Percentiles rank a stretch among this genome's conserved stretches.
Evolutionary conservation across 2,329 filamentous ascomycete species (phyloP).

Genomic region (Fusarium caatingaense): DNA sequence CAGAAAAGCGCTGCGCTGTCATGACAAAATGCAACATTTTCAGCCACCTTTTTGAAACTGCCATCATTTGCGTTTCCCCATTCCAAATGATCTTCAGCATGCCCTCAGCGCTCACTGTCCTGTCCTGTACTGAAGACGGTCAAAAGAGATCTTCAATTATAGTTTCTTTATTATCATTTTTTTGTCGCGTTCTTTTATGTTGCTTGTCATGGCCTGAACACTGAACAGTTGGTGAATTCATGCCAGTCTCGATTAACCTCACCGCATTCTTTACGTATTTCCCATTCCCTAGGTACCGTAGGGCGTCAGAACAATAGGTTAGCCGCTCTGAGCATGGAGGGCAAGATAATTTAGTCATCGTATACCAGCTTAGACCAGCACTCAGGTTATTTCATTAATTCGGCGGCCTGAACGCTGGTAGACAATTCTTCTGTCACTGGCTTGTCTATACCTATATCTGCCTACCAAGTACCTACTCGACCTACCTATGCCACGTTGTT

Average conservation of each 20-base stretch:
- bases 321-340: not conserved
- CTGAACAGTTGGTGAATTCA: slow-evolving; percentile 11
- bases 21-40: slow-evolving; percentile 2
- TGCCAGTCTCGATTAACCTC: slow-evolving; percentile 29
- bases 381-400: not conserved
- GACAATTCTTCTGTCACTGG: not conserved
- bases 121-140: not conserved
- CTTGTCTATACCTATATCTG: not conserved
- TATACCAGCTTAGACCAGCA: not conserved
- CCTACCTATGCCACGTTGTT: slow-evolving; percentile 23
- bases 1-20: slow-evolving; percentile 9
- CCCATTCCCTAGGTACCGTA: not conserved
- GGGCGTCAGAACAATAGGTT: not conserved
- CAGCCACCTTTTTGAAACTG: slow-evolving; percentile 15
- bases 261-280: slow-evolving; percentile 34
- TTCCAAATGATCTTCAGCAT: slow-evolving; percentile 18
- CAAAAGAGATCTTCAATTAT: slow-evolving; percentile 2
- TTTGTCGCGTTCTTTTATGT: not conserved
- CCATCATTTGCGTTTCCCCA: slow-evolving; percentile 4
- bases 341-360: not conserved
- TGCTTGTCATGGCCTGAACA: not conserved
- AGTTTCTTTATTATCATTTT: not conserved
- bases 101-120: not conserved
- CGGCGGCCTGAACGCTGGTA: not conserved
- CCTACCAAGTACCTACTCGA: not conserved